Conservation (phyloP, 768 basidiomycete genomes). For the Lactifluus rugatus region DNA sequence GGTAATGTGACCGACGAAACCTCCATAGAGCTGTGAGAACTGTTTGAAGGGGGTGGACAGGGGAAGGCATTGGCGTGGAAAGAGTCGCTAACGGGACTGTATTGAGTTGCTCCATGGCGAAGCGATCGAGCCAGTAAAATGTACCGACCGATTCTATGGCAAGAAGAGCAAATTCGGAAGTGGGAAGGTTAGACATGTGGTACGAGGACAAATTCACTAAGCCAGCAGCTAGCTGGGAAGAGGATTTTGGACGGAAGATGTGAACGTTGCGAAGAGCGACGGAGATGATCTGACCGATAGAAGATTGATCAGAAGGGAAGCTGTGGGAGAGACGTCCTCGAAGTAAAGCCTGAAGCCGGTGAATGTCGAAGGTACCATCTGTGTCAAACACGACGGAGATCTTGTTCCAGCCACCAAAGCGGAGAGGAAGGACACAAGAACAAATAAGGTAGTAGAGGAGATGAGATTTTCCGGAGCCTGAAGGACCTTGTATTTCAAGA, state of each 20-base stretch:
- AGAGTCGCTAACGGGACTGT: constrained; percentile 22
- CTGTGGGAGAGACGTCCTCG: constrained; percentile 33
- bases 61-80: constrained; percentile 15
- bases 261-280: constrained; percentile 47
- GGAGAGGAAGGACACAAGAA: constrained; percentile 45
- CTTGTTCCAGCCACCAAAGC: constrained; percentile 49
- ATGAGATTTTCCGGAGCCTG: constrained; percentile 70
- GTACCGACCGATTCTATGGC: constrained; percentile 69
- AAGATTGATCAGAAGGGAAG: constrained; percentile 13
- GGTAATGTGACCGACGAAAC: constrained; percentile 39
- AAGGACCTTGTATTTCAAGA: constrained; percentile 67
- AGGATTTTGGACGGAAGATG: constrained; percentile 59
- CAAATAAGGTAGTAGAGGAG: constrained; percentile 59
- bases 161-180: constrained; percentile 52
- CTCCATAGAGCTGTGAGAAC: constrained; percentile 38
- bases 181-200: constrained; percentile 38
- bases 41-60: constrained; percentile 34
- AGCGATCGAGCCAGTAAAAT: constrained; percentile 73
- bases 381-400: constrained; percentile 62
- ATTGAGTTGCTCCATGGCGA: constrained; percentile 42
- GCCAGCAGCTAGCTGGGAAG: constrained; percentile 59
- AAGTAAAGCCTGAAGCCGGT: constrained; percentile 46
- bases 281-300: constrained; percentile 25
- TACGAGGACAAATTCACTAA: constrained; percentile 48
- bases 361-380: constrained; percentile 53